Percentiles rank a stretch among this genome's conserved stretches.
Evolutionary conservation across 164 flowering plant genomes (phyloP).

Genomic region (Tinospora cordifolia): DNA sequence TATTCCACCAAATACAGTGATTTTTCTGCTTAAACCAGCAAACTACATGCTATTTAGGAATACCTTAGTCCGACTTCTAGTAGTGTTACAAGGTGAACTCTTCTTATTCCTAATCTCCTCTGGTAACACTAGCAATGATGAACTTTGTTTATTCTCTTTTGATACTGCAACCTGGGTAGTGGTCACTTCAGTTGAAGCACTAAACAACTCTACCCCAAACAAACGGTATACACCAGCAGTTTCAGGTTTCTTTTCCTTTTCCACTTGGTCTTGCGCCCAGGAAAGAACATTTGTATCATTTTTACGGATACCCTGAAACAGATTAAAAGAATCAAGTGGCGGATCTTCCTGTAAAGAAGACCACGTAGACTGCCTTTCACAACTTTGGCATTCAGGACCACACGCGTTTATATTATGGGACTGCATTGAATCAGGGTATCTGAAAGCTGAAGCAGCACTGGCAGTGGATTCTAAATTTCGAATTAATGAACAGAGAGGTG

Average conservation of each 20-base stretch:
- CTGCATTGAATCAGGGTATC: too few relatives aligned
- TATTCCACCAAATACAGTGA: too few relatives aligned
- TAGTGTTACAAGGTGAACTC: conserved; percentile 18
- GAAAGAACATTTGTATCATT: conserved; percentile 36
- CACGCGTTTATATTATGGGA: too few relatives aligned
- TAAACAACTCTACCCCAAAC: conserved; percentile 63
- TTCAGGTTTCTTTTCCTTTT: conserved; percentile 36
- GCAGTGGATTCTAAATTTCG: too few relatives aligned
- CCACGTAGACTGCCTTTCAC: too few relatives aligned
- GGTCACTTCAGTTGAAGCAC: conserved; percentile 37
- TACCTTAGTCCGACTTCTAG: conserved; percentile 89
- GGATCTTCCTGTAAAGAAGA: too few relatives aligned
- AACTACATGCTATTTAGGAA: neutral
- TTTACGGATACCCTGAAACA: conserved; percentile 32
- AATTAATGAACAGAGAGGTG: too few relatives aligned
- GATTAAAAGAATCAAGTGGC: conserved; percentile 30
- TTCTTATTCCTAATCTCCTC: conserved; percentile 46
- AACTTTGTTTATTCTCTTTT: conserved; percentile 36
- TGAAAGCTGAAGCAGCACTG: too few relatives aligned
- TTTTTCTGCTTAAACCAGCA: too few relatives aligned
- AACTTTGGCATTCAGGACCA: too few relatives aligned
- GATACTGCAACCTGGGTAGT: too few relatives aligned
- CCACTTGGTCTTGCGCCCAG: conserved; percentile 26
- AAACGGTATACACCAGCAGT: conserved; percentile 41
- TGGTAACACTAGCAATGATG: conserved; percentile 24